Conservation (phyloP, 2,329 filamentous ascomycete genomes). For the Trichoderma koningiopsis region DNA sequence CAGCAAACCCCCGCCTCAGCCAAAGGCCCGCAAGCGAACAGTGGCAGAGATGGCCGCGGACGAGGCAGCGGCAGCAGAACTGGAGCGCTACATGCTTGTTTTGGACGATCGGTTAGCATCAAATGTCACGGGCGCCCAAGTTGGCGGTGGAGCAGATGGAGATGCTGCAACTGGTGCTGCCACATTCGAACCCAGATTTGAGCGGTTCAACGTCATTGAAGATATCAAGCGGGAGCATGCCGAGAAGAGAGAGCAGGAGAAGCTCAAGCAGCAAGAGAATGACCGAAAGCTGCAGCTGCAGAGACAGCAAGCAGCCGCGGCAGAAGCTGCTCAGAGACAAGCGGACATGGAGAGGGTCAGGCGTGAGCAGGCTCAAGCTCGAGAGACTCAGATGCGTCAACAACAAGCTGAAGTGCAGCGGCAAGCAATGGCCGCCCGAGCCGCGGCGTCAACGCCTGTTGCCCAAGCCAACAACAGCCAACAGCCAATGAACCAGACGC, state of each 20-base stretch:
- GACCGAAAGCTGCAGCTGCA: slow-evolving; percentile 55
- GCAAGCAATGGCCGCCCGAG: slow-evolving; percentile 38
- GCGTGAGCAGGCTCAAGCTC: slow-evolving; percentile 40
- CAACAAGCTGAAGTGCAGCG: slow-evolving; percentile 44
- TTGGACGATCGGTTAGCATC: slow-evolving; percentile 80
- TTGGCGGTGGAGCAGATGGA: slow-evolving; percentile 62
- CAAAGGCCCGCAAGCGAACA: slow-evolving; percentile 89
- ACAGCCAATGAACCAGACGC: slow-evolving; percentile 35
- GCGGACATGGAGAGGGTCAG: slow-evolving; percentile 46
- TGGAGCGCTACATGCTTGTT: slow-evolving; percentile 90
- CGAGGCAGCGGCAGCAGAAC: slow-evolving; percentile 84
- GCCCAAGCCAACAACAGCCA: slow-evolving; percentile 33
- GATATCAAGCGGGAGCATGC: slow-evolving; percentile 78
- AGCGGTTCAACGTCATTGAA: slow-evolving; percentile 87
- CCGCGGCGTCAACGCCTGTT: slow-evolving; percentile 32
- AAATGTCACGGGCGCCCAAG: slow-evolving; percentile 58
- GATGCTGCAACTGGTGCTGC: slow-evolving; percentile 72
- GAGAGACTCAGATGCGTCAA: slow-evolving; percentile 42
- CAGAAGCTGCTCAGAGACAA: slow-evolving; percentile 48
- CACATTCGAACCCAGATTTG: slow-evolving; percentile 84
- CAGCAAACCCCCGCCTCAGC: slow-evolving; percentile 72
- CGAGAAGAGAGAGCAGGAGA: slow-evolving; percentile 76
- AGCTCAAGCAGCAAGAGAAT: slow-evolving; percentile 65
- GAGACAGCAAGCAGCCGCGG: slow-evolving; percentile 46
- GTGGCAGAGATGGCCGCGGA: slow-evolving; percentile 94